These are phyloP conservation scores for Chlorella variabilis DNA, from an alignment of 163 green algal genomes.

Conservation along the genomic window DNA sequence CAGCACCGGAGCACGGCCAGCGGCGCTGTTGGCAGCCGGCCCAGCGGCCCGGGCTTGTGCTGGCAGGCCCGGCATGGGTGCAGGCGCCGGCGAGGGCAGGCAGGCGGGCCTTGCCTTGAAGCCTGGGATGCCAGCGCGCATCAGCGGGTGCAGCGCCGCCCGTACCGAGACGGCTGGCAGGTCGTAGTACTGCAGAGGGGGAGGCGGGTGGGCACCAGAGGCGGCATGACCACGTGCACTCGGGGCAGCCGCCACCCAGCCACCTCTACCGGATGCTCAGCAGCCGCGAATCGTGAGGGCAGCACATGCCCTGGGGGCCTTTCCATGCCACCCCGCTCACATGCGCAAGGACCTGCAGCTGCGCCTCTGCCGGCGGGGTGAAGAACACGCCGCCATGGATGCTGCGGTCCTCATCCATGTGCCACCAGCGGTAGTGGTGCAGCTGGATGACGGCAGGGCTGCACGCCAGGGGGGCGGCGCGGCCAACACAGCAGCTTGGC, in stretches of 20 bases:
- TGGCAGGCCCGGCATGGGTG: too few species aligned
- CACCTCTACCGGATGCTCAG: too few species aligned
- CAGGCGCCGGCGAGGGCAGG: too few species aligned
- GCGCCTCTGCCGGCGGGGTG: background rate
- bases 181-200: constrained; percentile 37
- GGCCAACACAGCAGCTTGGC: background rate
- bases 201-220: too few species aligned
- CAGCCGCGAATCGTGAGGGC: too few species aligned
- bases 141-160: background rate
- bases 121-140: background rate
- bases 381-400: background rate
- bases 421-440: constrained; percentile 26
- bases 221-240: too few species aligned
- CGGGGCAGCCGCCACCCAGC: too few species aligned
- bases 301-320: too few species aligned
- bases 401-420: background rate
- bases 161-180: background rate
- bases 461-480: background rate
- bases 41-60: too few species aligned
- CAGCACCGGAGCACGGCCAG: too few species aligned
- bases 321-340: background rate
- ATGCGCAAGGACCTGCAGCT: constrained; percentile 10
- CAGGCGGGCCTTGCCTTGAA: constrained; percentile 9
- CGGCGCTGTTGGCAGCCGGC: too few species aligned
- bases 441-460: constrained; percentile 15